Base-by-base conservation (phyloP, 768 basidiomycete genomes). In the Lentinula raphanica region DNA sequence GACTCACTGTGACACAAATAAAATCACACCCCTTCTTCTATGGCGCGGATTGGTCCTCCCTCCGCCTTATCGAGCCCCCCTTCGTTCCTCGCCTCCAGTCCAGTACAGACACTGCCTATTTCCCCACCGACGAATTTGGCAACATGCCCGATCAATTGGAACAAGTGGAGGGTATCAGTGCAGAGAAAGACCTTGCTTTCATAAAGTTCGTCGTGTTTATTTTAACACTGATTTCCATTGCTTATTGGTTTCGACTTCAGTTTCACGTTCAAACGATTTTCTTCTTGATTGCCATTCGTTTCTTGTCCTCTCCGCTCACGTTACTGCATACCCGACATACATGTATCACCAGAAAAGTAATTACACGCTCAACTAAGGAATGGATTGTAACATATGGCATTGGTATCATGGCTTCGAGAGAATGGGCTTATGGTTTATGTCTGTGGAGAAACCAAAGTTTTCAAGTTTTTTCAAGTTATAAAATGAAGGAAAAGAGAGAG, bases 11-110 rank as follows among this genome's bases (percentile, higher is more conserved):
- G 50, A 89, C 90, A 39, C 88, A 95, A 70, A 86, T 97, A 76
- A 98, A 97, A 74, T 78, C 79, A 9, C 95, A 98, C 71, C 85
- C 93, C 0, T 97, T 97, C 82, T 95, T 95, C 73, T 88, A 83
- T 64, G 96, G 96, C 27, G 96, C 95, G 23, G 95, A 96, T 73
- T 99, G 96, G 96, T 81, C 81, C 44, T 79, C 87, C 3, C 84
- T 99, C 68, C 87, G 95, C 29, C 85, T 92, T 61, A 98, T 99
- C 60, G 92, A 95, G 61, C 92, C 94, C 23, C 96, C 96, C 1
- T 98, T 98, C 70, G 91, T 99, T 13, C 96, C 96, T 3, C 91
- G 88, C 56, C 79, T 99, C 44, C 87, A 90, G 63, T 94, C 91
- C 28, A 90, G 90, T 66, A 94, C 92, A 23, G 94, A 97, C 67